These are phyloP conservation scores for Lachancea waltii DNA, from an alignment of 805 yeast species.

Conservation along the genomic window DNA sequence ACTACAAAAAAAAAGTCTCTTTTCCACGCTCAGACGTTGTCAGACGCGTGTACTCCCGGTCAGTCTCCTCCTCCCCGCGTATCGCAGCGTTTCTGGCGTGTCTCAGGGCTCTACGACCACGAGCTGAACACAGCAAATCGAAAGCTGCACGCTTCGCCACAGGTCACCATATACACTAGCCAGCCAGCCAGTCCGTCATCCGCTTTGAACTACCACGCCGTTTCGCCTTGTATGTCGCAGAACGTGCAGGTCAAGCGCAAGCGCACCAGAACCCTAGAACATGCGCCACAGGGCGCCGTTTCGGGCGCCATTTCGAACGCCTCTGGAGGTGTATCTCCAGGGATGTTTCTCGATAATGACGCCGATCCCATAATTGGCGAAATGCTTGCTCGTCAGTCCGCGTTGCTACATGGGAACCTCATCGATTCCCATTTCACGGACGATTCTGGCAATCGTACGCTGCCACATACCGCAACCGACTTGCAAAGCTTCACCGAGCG, in stretches of 20 bases:
- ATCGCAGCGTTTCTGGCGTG: too few species aligned
- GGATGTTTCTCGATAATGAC: slow-evolving; percentile 11
- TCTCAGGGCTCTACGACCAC: too few species aligned
- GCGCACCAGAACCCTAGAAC: slow-evolving; percentile 11
- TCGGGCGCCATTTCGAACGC: slow-evolving; percentile 5
- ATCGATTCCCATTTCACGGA: slow-evolving; percentile 14
- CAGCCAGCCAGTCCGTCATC: too few species aligned
- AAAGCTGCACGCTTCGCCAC: too few species aligned
- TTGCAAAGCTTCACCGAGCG: slow-evolving; percentile 15
- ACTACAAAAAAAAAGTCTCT: too few species aligned
- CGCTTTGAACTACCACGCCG: too few species aligned
- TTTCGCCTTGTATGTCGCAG: slow-evolving; percentile 5
- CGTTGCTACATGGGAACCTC: slow-evolving; percentile 19
- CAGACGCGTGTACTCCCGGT: too few species aligned
- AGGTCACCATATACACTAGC: too few species aligned
- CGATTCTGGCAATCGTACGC: slow-evolving; percentile 14
- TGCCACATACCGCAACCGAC: slow-evolving; percentile 22
- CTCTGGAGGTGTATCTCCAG: slow-evolving; percentile 2
- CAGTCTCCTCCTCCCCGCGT: too few species aligned
- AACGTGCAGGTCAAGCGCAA: slow-evolving; percentile 10
- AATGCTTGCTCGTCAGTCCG: slow-evolving; percentile 24
- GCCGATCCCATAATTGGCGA: slow-evolving; percentile 18
- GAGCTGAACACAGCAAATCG: too few species aligned
- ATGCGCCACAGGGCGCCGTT: slow-evolving; percentile 7
- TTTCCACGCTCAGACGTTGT: too few species aligned